These are phyloP conservation scores for Boletus tomentosulus DNA, from an alignment of 768 basidiomycete species.

Conservation along the genomic window DNA sequence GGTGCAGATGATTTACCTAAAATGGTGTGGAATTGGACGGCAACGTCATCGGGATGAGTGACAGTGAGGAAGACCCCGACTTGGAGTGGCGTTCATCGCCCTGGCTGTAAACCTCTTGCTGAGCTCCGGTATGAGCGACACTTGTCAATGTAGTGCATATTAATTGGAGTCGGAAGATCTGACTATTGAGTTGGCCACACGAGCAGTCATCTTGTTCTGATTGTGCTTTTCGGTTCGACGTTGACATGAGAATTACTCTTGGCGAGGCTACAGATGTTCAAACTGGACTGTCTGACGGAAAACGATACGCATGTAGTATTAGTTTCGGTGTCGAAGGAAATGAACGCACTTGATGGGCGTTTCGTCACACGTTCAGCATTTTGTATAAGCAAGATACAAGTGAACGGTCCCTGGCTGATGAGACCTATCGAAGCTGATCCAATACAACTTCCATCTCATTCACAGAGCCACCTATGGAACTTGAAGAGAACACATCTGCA, in stretches of 20 bases:
- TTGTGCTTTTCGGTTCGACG: neutral
- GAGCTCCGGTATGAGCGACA: neutral
- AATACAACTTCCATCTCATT: slow-evolving; percentile 80
- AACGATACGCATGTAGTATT: neutral
- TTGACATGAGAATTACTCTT: too few species aligned
- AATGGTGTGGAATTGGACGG: slow-evolving; percentile 21
- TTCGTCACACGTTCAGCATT: neutral
- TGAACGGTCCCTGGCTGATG: neutral
- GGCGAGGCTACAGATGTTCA: neutral
- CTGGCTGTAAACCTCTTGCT: neutral
- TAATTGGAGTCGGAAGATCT: neutral
- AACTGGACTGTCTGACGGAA: neutral
- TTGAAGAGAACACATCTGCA: slow-evolving; percentile 63
- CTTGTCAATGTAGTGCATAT: neutral
- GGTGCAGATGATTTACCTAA: slow-evolving; percentile 16
- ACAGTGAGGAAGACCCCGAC: neutral
- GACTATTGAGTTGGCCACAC: neutral
- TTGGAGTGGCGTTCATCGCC: neutral
- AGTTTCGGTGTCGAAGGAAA: neutral
- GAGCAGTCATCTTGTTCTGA: neutral
- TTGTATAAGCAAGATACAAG: neutral
- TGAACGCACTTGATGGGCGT: neutral
- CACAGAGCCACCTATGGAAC: slow-evolving; percentile 29
- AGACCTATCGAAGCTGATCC: slow-evolving; percentile 27
- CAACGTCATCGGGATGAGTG: slow-evolving; percentile 2